A percentile compares a stretch with the other conserved stretches of the same genome.
These are phyloP conservation scores for Neocallimastix lanati DNA, from an alignment of 192 early-diverging fungal genomes.

Conservation along the genomic window DNA sequence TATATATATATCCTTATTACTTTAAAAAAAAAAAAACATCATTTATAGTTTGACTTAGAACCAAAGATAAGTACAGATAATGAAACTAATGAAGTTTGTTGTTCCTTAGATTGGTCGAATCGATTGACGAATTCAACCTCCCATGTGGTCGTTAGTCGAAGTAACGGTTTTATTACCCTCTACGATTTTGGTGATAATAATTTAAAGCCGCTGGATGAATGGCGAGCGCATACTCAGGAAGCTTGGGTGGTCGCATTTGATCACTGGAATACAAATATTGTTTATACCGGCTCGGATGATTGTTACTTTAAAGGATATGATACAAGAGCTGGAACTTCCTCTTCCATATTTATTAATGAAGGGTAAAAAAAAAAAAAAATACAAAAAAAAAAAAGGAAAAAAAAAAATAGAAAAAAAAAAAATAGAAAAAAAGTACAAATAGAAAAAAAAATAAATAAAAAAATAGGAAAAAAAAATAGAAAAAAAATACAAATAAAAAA, in stretches of 20 bases:
- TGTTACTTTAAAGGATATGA: constrained; percentile 78
- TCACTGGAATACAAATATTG: constrained; percentile 45
- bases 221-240: constrained; percentile 75
- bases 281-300: constrained; percentile 84
- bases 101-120: constrained; percentile 83
- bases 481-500: no score
- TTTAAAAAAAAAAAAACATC: no score
- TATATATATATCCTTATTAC: no score
- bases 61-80: constrained; percentile 15
- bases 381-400: no score
- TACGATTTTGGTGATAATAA: constrained; percentile 21
- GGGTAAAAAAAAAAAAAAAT: no score
- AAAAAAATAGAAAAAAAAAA: no score
- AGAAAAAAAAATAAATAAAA: no score
- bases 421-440: no score
- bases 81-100: constrained; percentile 38
- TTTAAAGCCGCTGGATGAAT: constrained; percentile 16
- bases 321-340: constrained; percentile 25
- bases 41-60: constrained; percentile 12
- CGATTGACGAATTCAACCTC: constrained; percentile 18
- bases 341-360: constrained; percentile 39
- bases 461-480: no score
- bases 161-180: constrained; percentile 51
- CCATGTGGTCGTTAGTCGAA: constrained; percentile 47
- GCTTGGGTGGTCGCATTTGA: constrained; percentile 87